phyloP scores from a whole-genome alignment of 495 filamentous ascomycete genomes.

The Amorphotheca resinae region DNA sequence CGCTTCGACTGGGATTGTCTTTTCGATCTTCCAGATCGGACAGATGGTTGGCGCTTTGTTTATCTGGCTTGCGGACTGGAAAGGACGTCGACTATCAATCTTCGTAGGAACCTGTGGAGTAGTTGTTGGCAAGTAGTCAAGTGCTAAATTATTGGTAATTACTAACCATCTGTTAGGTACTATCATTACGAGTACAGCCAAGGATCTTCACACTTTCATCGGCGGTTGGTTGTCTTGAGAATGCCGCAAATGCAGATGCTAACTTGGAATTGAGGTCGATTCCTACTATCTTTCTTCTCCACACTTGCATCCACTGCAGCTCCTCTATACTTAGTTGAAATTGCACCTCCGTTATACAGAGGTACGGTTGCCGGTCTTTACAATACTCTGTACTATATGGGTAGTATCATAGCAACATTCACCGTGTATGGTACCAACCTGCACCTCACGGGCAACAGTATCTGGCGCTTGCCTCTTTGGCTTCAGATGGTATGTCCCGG shows the following conservation, averaged over 20 bases:
- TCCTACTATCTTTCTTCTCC: slow-evolving; percentile 3
- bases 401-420: slow-evolving; percentile 41
- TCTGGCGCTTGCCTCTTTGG: slow-evolving; percentile 49
- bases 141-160: neutral
- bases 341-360: slow-evolving; percentile 10
- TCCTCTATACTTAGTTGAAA: slow-evolving; percentile 11
- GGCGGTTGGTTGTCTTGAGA: no score
- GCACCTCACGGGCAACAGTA: slow-evolving; percentile 19
- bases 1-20: slow-evolving; percentile 24
- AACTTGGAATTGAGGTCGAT: slow-evolving; percentile 7
- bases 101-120: neutral
- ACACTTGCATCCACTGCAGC: slow-evolving; percentile 6
- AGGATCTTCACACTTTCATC: neutral
- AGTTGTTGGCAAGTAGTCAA: neutral
- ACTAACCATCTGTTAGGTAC: neutral
- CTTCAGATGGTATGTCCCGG: slow-evolving; percentile 28
- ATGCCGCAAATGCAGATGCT: no score
- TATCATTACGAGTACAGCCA: neutral
- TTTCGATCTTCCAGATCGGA: slow-evolving; percentile 24
- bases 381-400: slow-evolving; percentile 46
- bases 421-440: slow-evolving; percentile 19
- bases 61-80: neutral
- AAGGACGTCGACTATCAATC: neutral
- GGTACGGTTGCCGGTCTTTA: slow-evolving; percentile 10
- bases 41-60: slow-evolving; percentile 5